Evolutionary conservation across 1,139 yeast species (phyloP).

Genomic region (Pichia terricola): DNA sequence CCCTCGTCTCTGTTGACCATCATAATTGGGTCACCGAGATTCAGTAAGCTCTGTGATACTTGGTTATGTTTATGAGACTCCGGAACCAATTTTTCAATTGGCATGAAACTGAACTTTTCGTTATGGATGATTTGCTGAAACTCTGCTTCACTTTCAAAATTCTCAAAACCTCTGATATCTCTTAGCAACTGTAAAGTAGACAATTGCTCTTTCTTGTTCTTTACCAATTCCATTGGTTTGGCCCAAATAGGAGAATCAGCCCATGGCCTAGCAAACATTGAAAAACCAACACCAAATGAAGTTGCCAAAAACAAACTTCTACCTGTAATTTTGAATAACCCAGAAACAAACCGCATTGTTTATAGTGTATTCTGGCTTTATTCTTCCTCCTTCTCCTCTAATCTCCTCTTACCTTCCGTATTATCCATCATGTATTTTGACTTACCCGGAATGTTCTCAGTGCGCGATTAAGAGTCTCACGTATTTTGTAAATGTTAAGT

Average conservation of each 20-base stretch:
- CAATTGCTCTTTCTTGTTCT: not conserved
- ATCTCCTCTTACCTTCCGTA: not conserved
- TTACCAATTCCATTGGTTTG: slow-evolving; percentile 14
- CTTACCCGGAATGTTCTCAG: not conserved
- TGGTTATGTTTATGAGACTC: slow-evolving; percentile 51
- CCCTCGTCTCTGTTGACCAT: slow-evolving; percentile 39
- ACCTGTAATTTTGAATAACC: not conserved
- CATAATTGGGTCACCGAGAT: slow-evolving; percentile 46
- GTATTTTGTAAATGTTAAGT: too few relatives aligned
- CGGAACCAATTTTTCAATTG: slow-evolving; percentile 43
- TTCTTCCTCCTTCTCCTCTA: not conserved
- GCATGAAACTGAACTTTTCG: slow-evolving; percentile 21
- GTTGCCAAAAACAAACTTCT: slow-evolving; percentile 5
- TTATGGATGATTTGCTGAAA: slow-evolving; percentile 27
- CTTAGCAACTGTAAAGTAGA: not conserved
- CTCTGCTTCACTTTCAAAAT: slow-evolving; percentile 13
- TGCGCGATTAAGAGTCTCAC: too few relatives aligned
- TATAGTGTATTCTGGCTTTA: not conserved
- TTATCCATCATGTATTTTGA: not conserved
- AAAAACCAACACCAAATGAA: slow-evolving; percentile 37
- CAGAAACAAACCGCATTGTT: slow-evolving; percentile 3
- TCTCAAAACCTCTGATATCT: not conserved
- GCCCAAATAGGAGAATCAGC: slow-evolving; percentile 30
- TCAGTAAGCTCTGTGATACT: slow-evolving; percentile 57
- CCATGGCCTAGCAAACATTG: slow-evolving; percentile 34